Evolutionary conservation across 352 stramenopile species (phyloP), one percentile per base, ranked within the genome.

Genomic region (Lagenidium sp.): DNA sequence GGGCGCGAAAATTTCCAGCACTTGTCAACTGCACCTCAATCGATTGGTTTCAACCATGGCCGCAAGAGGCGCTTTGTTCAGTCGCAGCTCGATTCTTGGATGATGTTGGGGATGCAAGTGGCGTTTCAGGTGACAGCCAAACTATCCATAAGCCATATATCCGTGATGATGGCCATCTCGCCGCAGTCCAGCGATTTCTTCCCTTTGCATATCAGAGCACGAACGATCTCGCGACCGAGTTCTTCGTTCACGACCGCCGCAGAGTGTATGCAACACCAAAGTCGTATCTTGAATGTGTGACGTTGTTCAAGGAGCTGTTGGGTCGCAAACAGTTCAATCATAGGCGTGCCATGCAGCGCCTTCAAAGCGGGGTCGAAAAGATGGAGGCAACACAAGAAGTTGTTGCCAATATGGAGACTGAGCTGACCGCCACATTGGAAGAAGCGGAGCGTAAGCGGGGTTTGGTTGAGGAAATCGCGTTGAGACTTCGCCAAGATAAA

Each of bases 21-120:
- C 60, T 98, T 6, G 84, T 98, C 4, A 97, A 95, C 53, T 97
- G 87, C 46, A 95, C 90, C 16, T 62, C 84, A 2, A 97, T 98
- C 37, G 85, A 96, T 52, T 96, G 88, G 89, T 96, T 96, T 48
- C 85, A 95, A 40, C 82, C 93, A 38, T 96, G 84, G 85, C 94
- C 94, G 2, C 66, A 83, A 36, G 85, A 97, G 29, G 92, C 92
- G 16, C 64, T 98, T 3, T 83, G 83, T 31, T 95, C 74, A 4
- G 93, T 98, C 24, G 90, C 85, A 4, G 72, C 73, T 10, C 73
- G 75, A 6, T 96, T 96, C 38, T 43, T 98, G 20, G 56, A 55
- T 0, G 44, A 60, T 15, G 63, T 72, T 4, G 50, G 65, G n/a
- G 53, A 66, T 16, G 38, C 54, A 10, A 19, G 28, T 15, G 15